Base-by-base conservation (phyloP, 2,329 filamentous ascomycete genomes). In the Chrysosporium keratinophilum region DNA sequence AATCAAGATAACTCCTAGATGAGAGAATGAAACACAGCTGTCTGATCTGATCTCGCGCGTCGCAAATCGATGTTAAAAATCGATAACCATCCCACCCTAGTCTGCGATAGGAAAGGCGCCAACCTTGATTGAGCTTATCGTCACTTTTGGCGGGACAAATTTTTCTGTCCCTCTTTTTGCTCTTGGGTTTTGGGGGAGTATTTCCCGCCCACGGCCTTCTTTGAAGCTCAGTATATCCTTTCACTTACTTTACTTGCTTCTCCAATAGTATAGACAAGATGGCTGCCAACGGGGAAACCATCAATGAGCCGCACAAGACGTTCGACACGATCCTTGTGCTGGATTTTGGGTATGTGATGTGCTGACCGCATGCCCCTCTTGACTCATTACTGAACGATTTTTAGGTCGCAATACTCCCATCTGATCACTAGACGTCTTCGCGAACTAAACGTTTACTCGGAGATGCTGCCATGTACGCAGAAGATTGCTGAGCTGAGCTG, bases 381-480 rank as follows among this genome's bases (percentile, higher is more conserved):
- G 31, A 56, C 11, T 31, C 9, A 19, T 6, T 33, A n/a, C 17
- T 44, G 28, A 47, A 34, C 19, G 3, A 23, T 34, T 23, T 37
- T 40, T 19, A 57, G 56, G 17, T 56, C 54, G 17, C 54, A 56
- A 42, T 55, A 55, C 35, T 51, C 53, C 41, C 53, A 55, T 50
- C 35, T 56, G 19, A 56, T 56, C 33, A 56, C 46, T 28, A 23
- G 54, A 41, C 44, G 54, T 15, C 42, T 50, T 40, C 31, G 88
- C 61, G 81, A 85, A 62, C 78, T 94, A 70, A 85, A 84, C 73
- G 79, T 94, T 68, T 95, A 87, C 75, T 82, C 82, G 57, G 89
- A 95, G 74, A 85, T 95, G 83, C 81, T 94, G 42, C 87, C 87
- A 19, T 95, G 50, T 54, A 94, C 85, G 44, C 83, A 85, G 63